Base-by-base conservation (phyloP, 2,329 filamentous ascomycete species). In the Talaromyces amestolkiae region DNA sequence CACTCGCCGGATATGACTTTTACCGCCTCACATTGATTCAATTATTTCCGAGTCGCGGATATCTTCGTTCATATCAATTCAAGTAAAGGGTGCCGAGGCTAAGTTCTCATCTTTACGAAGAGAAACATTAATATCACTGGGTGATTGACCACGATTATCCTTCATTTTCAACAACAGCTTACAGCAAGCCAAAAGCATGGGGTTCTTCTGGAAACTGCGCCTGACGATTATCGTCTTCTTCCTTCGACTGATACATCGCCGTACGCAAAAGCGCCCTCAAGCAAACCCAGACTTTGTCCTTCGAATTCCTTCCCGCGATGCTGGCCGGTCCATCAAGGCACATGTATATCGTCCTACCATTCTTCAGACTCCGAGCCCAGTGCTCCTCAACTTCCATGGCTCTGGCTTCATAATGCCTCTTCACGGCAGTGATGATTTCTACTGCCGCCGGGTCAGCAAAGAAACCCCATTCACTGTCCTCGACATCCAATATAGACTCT, bases 401-500 rank as follows among this genome's bases (percentile, higher is more conserved):
- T 58, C 58, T 19, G 64, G 56, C 15, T 66, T 66, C 56, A 47
- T 65, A 31, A 19, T 65, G 24, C 56, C 56, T 11, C 27, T 47
- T 4, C 56, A 65, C 10, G 61, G 65, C 37, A 45, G 41, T 41
- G 65, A 83, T 66, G 79, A 80, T 15, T 79, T 80, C 0, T 83
- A 82, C 69, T 81, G 79, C 64, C 76, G 80, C 6, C 79, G 79
- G 75, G 78, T 82, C 72, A 77, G 77, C 35, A 73, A 78, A 11
- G 76, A 80, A 68, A 74, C 82, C 11, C 70, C 74, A 4, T 74
- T 77, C 11, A 74, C 82, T 6, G 80, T 81, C 51, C 77, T 83
- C 58, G 79, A 76, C 58, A 81, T 82, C 3, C 81, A 82, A 60
- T 83, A 83, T 66, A 77, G 81, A 41, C 79, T 82, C 54, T 81